Evolutionary conservation across 805 yeast species (phyloP), one percentile per base, ranked within the genome.

Genomic region (Isabelozyma rhagii): DNA sequence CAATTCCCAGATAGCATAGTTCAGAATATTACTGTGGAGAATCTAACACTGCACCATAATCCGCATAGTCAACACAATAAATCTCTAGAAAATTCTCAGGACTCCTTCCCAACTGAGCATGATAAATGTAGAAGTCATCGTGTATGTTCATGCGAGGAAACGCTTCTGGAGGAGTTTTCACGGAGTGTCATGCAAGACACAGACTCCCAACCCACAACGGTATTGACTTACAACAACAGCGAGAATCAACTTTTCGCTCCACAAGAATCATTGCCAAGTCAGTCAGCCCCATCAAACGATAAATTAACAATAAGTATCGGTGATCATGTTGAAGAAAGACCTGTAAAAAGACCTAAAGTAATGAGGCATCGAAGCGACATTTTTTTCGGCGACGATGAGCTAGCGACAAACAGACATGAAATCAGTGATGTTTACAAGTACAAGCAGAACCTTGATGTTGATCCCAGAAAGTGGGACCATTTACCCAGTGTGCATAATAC

Each of bases 281-380:
- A 4, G 7, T 4, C 36, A 13, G n/a, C 10, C 4, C n/a, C 14
- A n/a, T 21, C 31, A 11, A n/a, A 10, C 17, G 47, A 43, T 36
- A 47, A 43, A 14, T 31, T 36, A 31, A 10, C 8, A 5, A 48
- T 48, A 17, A 29, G 41, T 17, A 41, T 48, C 17, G 52, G 52
- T n/a, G 50, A 47, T 21, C 25, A 17, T 8, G n/a, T 18, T 8
- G 48, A 50, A 44, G 56, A 53, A 39, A 21, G 44, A 5, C 47
- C 27, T 10, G 28, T 28, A 3, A 51, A 51, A 21, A 45, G 48
- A 42, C 38, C 15, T 5, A 51, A 47, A 39, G 25, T 25, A 10
- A 39, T 41, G 47, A 8, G 29, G 6, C 11, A 4, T 15, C 21
- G 41, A 1, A 14, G 34, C 15, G 46, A 45, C 14, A 29, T 25